Evolutionary conservation across 768 basidiomycete genomes (phyloP).

Genomic region (Leucocoprinus leucothites): DNA sequence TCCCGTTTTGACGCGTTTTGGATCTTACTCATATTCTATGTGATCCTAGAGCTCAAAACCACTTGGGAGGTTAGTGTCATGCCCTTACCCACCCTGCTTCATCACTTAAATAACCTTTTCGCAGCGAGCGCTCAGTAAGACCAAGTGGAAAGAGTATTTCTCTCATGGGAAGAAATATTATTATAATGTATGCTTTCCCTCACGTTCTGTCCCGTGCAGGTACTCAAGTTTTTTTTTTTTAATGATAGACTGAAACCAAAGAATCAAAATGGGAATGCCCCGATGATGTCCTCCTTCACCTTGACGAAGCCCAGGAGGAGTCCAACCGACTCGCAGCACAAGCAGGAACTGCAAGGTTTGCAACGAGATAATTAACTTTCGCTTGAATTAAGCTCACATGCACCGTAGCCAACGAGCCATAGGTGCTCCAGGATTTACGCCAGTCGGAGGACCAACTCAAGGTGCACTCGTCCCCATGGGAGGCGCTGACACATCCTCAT

Average conservation of each 20-base stretch:
- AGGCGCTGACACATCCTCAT: conserved; percentile 48
- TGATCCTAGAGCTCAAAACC: conserved; percentile 70
- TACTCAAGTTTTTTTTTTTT: conserved; percentile 5
- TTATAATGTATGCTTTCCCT: conserved; percentile 60
- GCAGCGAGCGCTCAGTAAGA: conserved; percentile 83
- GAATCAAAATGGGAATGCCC: conserved; percentile 99
- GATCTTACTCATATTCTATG: conserved; percentile 5
- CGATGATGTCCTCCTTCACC: conserved; percentile 79
- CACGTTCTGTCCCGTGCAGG: neutral
- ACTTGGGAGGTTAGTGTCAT: conserved; percentile 72
- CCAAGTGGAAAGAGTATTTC: conserved; percentile 96
- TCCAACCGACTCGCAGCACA: conserved; percentile 38
- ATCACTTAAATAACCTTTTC: conserved; percentile 10
- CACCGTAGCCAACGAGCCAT: conserved; percentile 24
- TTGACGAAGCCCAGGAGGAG: conserved; percentile 70
- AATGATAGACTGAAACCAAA: conserved; percentile 71
- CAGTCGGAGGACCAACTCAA: conserved; percentile 42
- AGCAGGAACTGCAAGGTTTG: conserved; percentile 3
- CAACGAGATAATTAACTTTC: no score
- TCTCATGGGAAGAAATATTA: conserved; percentile 90
- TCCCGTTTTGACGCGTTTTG: neutral
- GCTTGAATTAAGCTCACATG: neutral
- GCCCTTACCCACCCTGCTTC: conserved; percentile 10
- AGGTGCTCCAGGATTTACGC: conserved; percentile 39
- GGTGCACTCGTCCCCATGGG: conserved; percentile 52